Percentiles rank a stretch among this genome's conserved stretches.
Evolutionary conservation across 352 stramenopile genomes (phyloP).

Genomic region (Phytophthora citricola): DNA sequence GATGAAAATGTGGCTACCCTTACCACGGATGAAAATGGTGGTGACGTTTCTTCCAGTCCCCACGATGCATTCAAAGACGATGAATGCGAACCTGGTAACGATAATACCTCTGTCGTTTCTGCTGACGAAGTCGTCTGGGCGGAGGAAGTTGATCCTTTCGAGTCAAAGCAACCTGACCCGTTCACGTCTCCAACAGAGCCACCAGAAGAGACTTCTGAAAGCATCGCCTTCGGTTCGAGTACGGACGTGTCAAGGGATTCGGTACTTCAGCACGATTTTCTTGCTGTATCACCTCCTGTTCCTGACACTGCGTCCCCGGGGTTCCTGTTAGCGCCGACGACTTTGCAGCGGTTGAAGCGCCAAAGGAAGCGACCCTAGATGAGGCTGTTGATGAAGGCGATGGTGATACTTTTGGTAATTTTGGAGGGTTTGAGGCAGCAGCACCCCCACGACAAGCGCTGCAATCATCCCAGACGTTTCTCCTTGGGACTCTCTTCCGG

Average conservation of each 20-base stretch:
- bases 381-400: slow-evolving; percentile 15
- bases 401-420: slow-evolving; percentile 52
- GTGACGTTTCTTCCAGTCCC: slow-evolving; percentile 1
- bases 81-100: slow-evolving; percentile 6
- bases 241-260: slow-evolving; percentile 4
- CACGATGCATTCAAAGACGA: slow-evolving; percentile 12
- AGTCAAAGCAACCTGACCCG: neutral
- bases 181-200: slow-evolving; percentile 3
- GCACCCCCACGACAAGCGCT: neutral
- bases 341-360: neutral
- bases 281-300: neutral
- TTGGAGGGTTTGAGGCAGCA: slow-evolving; percentile 31
- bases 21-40: slow-evolving; percentile 6
- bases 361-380: slow-evolving; percentile 1
- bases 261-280: slow-evolving; percentile 1
- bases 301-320: neutral
- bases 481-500: slow-evolving; percentile 20
- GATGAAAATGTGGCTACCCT: neutral
- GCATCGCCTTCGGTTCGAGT: neutral
- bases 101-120: neutral
- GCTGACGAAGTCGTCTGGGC: slow-evolving; percentile 6
- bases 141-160: slow-evolving; percentile 7
- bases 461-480: slow-evolving; percentile 12
- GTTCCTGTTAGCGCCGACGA: slow-evolving; percentile 5
- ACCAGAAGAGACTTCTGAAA: neutral